A percentile compares a stretch with the other conserved stretches of the same genome.
phyloP scores from a whole-genome alignment of 2,329 filamentous ascomycete genomes.

The Spiromastix sp. region DNA sequence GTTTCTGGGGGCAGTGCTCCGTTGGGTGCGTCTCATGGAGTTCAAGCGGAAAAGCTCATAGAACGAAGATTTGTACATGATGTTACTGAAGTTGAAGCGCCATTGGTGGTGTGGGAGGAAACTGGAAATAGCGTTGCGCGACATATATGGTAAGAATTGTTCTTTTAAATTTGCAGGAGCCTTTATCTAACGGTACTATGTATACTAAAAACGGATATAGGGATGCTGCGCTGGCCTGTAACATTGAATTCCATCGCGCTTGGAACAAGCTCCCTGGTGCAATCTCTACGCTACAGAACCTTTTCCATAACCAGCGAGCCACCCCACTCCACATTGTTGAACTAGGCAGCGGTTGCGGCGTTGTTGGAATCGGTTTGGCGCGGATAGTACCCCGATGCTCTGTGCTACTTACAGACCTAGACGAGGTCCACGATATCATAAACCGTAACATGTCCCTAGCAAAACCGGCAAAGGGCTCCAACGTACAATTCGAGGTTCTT shows the following conservation, averaged over 20 bases:
- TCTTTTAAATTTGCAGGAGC: no score
- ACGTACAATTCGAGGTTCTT: conserved; percentile 41
- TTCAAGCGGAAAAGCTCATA: conserved; percentile 41
- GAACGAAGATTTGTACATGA: conserved; percentile 45
- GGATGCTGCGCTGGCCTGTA: conserved; percentile 51
- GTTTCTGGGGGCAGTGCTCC: conserved; percentile 48
- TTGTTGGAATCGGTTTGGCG: conserved; percentile 55
- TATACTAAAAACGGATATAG: conserved; percentile 22
- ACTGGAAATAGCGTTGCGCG: conserved; percentile 63
- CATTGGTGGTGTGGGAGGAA: conserved; percentile 53
- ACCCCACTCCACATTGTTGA: conserved; percentile 46
- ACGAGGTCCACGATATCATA: conserved; percentile 53
- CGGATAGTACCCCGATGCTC: conserved; percentile 41
- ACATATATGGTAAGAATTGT: conserved; percentile 53
- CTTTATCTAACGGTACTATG: no score
- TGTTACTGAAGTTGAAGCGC: conserved; percentile 15
- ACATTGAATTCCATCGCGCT: conserved; percentile 40
- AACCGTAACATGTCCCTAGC: conserved; percentile 43
- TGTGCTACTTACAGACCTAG: conserved; percentile 54
- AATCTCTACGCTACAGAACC: conserved; percentile 22
- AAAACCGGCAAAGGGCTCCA: conserved; percentile 32
- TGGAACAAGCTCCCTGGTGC: conserved; percentile 20
- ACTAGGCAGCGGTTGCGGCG: conserved; percentile 58
- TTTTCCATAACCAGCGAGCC: conserved; percentile 18
- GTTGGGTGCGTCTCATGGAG: conserved; percentile 27